phyloP scores from a whole-genome alignment of 1,284 basidiomycete genomes.

The Hypsizygus ulmarius region DNA sequence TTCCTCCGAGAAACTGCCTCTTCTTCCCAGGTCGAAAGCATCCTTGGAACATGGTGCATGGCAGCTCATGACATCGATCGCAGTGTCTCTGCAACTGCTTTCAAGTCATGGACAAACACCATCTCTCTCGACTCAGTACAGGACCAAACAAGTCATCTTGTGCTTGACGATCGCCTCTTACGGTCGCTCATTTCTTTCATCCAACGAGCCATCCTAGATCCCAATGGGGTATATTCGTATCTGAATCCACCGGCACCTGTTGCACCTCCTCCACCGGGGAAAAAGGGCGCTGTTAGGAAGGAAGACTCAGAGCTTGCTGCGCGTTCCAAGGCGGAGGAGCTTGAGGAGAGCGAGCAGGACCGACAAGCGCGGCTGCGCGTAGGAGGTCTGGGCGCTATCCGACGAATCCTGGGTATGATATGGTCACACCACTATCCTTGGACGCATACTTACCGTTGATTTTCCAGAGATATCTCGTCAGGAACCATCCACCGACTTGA shows the following conservation, averaged over 20 bases:
- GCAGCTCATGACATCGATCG: slow-evolving; percentile 74
- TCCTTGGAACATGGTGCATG: slow-evolving; percentile 82
- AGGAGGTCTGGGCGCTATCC: slow-evolving; percentile 68
- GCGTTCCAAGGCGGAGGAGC: slow-evolving; percentile 48
- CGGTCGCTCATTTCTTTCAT: slow-evolving; percentile 46
- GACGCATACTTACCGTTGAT: slow-evolving; percentile 5
- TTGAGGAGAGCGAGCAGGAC: slow-evolving; percentile 67
- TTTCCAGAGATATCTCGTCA: slow-evolving; percentile 18
- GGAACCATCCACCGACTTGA: slow-evolving; percentile 27
- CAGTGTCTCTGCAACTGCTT: slow-evolving; percentile 50
- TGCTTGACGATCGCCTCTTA: slow-evolving; percentile 35
- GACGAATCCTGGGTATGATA: slow-evolving; percentile 58
- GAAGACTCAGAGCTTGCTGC: slow-evolving; percentile 24
- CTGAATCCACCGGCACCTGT: slow-evolving; percentile 65
- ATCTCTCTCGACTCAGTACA: slow-evolving; percentile 26
- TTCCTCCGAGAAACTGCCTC: slow-evolving; percentile 56
- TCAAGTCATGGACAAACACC: slow-evolving; percentile 52
- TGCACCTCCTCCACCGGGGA: slow-evolving; percentile 29
- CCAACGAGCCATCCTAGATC: slow-evolving; percentile 62
- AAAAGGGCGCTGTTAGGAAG: slow-evolving; percentile 33
- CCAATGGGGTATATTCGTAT: slow-evolving; percentile 58
- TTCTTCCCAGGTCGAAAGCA: slow-evolving; percentile 58
- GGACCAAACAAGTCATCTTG: slow-evolving; percentile 26
- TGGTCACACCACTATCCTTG: slow-evolving; percentile 8
- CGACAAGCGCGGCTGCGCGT: slow-evolving; percentile 69